These are phyloP conservation scores for Plasmodium billcollinsi DNA, from an alignment of 169 alveolate species.

Conservation along the genomic window DNA sequence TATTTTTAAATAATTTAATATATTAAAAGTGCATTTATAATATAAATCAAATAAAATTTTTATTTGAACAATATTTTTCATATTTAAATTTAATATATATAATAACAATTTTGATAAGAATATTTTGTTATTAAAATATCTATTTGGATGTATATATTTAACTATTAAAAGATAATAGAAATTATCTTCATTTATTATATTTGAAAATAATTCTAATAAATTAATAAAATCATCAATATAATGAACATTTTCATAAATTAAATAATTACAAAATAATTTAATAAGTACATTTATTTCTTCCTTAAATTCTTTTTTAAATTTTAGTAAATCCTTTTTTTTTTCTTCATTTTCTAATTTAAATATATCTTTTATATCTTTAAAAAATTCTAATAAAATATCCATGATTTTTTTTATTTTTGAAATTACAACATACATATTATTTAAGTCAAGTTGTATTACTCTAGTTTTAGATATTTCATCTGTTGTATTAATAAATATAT, in stretches of 20 bases:
- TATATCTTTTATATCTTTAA: conserved; percentile 40
- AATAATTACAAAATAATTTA: conserved; percentile 48
- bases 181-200: conserved; percentile 17
- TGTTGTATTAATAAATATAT: conserved; percentile 1
- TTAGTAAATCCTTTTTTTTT: background rate
- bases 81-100: conserved; percentile 27
- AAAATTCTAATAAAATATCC: conserved; percentile 51
- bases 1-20: conserved; percentile 23
- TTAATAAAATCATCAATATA: conserved; percentile 61
- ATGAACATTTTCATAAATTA: conserved; percentile 42
- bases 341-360: background rate
- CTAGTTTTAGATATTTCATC: background rate
- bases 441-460: conserved; percentile 8
- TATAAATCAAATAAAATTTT: conserved; percentile 40
- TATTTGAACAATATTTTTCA: conserved; percentile 50
- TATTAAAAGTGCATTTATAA: conserved; percentile 34
- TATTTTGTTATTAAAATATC: conserved; percentile 23
- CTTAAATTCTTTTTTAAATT: conserved; percentile 16
- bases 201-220: conserved; percentile 43
- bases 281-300: conserved; percentile 25
- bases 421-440: conserved; percentile 33
- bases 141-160: conserved; percentile 16
- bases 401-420: conserved; percentile 50
- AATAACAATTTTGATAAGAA: conserved; percentile 46
- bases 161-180: conserved; percentile 15